These are phyloP conservation scores for Datura wrightii DNA, from an alignment of 257 asterid genomes.

Conservation along the genomic window DNA sequence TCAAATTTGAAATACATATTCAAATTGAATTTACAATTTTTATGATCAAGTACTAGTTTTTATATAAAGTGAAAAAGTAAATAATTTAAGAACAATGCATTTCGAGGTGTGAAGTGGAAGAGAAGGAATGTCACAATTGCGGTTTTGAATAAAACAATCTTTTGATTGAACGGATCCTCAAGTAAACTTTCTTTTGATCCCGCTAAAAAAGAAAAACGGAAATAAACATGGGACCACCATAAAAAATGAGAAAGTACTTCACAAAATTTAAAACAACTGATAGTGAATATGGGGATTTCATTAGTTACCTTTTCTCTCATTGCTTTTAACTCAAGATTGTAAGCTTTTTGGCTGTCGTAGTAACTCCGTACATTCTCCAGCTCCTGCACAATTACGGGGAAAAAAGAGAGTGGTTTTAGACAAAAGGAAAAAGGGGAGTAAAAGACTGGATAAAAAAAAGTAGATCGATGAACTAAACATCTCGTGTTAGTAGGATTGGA, in stretches of 20 bases:
- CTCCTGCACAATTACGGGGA: background rate
- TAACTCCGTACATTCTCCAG: conserved; percentile 40
- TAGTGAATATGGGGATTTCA: no score
- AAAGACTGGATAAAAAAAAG: background rate
- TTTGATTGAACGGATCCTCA: no score
- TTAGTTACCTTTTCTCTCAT: conserved; percentile 45
- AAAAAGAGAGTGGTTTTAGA: background rate
- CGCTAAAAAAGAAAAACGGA: no score
- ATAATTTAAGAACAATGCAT: no score
- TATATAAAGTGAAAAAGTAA: background rate
- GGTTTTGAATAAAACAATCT: no score
- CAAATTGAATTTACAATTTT: background rate
- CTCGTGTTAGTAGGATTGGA: background rate
- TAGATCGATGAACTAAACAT: background rate
- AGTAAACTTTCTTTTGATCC: no score
- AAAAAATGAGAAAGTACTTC: background rate
- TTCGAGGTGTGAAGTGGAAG: no score
- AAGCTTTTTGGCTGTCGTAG: conserved; percentile 38
- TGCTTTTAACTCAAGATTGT: conserved; percentile 48
- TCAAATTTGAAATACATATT: background rate
- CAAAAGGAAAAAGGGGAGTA: background rate
- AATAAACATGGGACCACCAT: background rate
- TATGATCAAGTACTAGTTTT: background rate
- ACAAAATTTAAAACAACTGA: background rate
- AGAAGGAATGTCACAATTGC: no score